Conservation (phyloP, 192 early-diverging fungal genomes). For the Allomyces macrogynus region DNA sequence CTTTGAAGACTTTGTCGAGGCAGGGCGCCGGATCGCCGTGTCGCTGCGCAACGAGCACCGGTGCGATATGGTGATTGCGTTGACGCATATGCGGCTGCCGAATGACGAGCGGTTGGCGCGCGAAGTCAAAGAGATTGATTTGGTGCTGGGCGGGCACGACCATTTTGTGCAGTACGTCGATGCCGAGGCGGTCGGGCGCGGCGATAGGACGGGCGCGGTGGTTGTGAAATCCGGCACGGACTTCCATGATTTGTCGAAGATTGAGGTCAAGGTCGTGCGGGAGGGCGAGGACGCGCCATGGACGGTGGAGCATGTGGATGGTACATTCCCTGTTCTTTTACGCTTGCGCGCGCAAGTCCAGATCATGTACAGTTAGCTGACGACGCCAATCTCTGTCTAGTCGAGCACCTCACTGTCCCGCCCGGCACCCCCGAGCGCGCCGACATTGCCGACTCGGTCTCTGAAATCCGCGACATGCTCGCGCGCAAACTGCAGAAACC, state of each 20-base stretch:
- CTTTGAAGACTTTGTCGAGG: slow-evolving; percentile 34
- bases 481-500: slow-evolving; percentile 24
- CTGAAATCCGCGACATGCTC: slow-evolving; percentile 22
- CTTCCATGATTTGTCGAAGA: background rate
- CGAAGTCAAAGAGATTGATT: slow-evolving; percentile 28
- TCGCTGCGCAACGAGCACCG: slow-evolving; percentile 15
- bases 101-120: slow-evolving; percentile 38
- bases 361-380: no score
- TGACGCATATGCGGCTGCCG: slow-evolving; percentile 50
- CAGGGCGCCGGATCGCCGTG: slow-evolving; percentile 16
- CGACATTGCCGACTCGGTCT: slow-evolving; percentile 19
- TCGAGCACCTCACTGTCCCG: slow-evolving; percentile 12
- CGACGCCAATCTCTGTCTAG: no score
- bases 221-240: background rate
- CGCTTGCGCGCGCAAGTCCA: no score
- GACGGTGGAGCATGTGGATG: no score
- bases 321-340: no score
- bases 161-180: background rate
- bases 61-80: slow-evolving; percentile 43
- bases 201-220: background rate
- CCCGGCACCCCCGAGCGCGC: slow-evolving; percentile 15
- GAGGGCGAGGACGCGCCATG: no score
- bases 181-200: background rate
- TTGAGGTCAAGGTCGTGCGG: no score
- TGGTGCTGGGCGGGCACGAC: slow-evolving; percentile 39